Evolutionary conservation across 176 grass and related monocot genomes (phyloP).

Genomic region (Chloris gayana): DNA sequence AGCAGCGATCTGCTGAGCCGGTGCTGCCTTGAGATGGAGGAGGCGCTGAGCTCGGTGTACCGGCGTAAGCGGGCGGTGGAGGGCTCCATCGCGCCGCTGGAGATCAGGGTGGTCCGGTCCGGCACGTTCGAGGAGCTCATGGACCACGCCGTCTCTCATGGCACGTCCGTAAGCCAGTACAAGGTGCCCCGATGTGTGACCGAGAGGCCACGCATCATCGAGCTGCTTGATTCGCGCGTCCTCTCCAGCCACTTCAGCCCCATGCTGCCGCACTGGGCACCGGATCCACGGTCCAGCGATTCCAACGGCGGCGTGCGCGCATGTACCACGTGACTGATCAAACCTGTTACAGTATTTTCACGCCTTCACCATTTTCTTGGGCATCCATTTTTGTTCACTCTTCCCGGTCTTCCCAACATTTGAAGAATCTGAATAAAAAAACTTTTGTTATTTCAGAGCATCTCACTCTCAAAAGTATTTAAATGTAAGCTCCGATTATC

Average conservation of each 20-base stretch:
- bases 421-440: no score
- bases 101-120: slow-evolving; percentile 68
- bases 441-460: no score
- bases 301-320: no score
- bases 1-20: no score
- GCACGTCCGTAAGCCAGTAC: slow-evolving; percentile 96
- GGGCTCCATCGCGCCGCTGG: slow-evolving; percentile 74
- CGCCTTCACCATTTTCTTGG: not conserved
- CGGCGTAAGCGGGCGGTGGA: slow-evolving; percentile 70
- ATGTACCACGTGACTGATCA: no score
- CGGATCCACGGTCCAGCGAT: no score
- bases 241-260: slow-evolving; percentile 76
- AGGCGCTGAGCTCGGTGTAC: slow-evolving; percentile 91
- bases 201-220: slow-evolving; percentile 77
- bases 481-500: no score
- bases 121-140: slow-evolving; percentile 96
- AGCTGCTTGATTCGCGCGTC: slow-evolving; percentile 80
- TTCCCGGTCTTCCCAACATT: no score
- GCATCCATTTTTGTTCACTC: no score
- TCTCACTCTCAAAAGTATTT: no score
- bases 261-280: no score
- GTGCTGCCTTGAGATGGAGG: slow-evolving; percentile 99
- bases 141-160: slow-evolving; percentile 88
- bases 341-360: no score
- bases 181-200: slow-evolving; percentile 85